Evolutionary conservation across 1,284 basidiomycete genomes (phyloP).

Genomic region (Xerocomus amazonicus): DNA sequence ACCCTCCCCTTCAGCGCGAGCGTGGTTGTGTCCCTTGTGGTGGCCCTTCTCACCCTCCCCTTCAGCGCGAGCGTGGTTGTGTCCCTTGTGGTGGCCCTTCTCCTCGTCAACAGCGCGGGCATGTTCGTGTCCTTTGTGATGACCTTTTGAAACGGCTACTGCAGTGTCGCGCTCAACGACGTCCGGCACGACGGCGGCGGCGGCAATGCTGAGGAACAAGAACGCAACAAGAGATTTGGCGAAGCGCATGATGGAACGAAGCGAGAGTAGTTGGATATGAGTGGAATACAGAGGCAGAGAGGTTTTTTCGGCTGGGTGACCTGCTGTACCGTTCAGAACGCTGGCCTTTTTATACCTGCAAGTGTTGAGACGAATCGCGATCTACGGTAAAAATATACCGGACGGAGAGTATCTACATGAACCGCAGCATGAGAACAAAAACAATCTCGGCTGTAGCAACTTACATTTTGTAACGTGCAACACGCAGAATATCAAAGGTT

Average conservation of each 20-base stretch:
- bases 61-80: not conserved
- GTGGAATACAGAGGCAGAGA: not conserved
- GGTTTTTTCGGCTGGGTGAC: not conserved
- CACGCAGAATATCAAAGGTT: not conserved
- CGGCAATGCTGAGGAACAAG: slow-evolving; percentile 6
- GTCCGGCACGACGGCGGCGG: slow-evolving; percentile 6
- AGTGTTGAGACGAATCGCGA: not conserved
- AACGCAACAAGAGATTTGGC: slow-evolving; percentile 13
- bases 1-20: not conserved
- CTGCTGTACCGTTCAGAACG: not conserved
- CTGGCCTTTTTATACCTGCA: slow-evolving; percentile 7
- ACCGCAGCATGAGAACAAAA: slow-evolving; percentile 1
- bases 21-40: not conserved
- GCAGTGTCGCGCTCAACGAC: not conserved
- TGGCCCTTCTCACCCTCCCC: not conserved
- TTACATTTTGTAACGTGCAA: not conserved
- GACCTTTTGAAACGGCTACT: not conserved
- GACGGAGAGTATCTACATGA: not conserved
- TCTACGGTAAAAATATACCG: slow-evolving; percentile 3
- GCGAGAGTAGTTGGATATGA: not conserved
- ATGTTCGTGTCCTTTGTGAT: not conserved
- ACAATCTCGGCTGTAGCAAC: not conserved
- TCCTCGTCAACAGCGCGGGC: not conserved
- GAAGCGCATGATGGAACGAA: slow-evolving; percentile 9
- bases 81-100: not conserved